Evolutionary conservation across 176 grass and related monocot species (phyloP), one percentile per base, ranked within the genome.

Genomic region (Oryza longistaminata): DNA sequence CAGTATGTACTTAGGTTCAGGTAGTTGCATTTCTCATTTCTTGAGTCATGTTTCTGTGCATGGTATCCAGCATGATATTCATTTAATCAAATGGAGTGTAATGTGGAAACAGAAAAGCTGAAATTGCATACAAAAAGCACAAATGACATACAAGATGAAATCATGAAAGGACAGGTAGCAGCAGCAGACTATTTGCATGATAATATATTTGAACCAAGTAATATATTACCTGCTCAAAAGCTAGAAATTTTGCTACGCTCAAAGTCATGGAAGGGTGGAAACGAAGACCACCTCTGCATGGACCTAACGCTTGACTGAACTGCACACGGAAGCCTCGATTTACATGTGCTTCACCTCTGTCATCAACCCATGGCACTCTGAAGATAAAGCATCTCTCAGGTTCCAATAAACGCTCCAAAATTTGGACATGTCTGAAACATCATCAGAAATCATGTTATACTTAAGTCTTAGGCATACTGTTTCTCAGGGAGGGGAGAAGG

Each of bases 191-290:
- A 4, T 72, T 76, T 81, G 55, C 39, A 85, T 81, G n/a, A 29
- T 76, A 49, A 61, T 76, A 31, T 25, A 64, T 70, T 64, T 74
- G 64, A 77, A 61, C 34, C 85, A 79, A 85, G 52, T 69, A 71
- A 22, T 71, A 19, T 67, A 74, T 87, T 92, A 96, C 97, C 94
- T 94, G 97, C 64, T 99, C 97, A 91, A 99, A 99, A 85, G 90
- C 93, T 62, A 99, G 93, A 91, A 99, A 99, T 66, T 99, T 99
- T 81, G 97, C 86, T 76, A 94, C 83, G 76, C 93, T 96, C 71
- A 99, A 90, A 86, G 90, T 99, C 97, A 99, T 99, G 22, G 90
- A 94, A 75, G 97, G 97, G 82, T 99, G 97, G 85, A 99, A 99
- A 78, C 97, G 93, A 84, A 99, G 91, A 84, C 90, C 91, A 77